Conservation (phyloP, 192 early-diverging fungal genomes). For the Backusella westeae region DNA sequence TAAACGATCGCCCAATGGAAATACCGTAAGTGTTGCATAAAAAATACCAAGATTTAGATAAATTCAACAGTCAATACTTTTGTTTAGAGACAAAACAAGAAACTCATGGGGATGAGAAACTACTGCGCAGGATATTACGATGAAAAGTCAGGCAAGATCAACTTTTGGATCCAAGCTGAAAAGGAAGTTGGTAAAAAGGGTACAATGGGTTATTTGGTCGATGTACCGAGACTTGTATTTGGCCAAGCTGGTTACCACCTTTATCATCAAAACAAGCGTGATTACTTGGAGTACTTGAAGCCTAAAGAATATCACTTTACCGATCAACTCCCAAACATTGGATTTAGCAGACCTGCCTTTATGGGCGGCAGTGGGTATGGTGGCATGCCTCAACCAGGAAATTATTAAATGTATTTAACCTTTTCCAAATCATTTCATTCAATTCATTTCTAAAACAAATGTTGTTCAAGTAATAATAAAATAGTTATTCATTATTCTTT, state of each 20-base stretch:
- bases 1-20: constrained; percentile 65
- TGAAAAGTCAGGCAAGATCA: constrained; percentile 26
- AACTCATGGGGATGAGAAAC: constrained; percentile 37
- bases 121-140: constrained; percentile 34
- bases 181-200: constrained; percentile 32
- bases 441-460: not conserved
- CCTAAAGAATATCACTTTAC: not conserved
- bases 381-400: not conserved
- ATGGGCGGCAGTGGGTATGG: not conserved
- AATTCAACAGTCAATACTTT: not conserved
- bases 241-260: constrained; percentile 25
- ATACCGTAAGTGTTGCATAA: constrained; percentile 21
- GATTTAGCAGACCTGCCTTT: not conserved
- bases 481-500: not conserved
- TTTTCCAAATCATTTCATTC: not conserved
- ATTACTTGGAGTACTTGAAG: constrained; percentile 1
- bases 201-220: constrained; percentile 35
- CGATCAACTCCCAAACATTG: not conserved
- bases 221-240: constrained; percentile 37
- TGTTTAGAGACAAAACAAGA: constrained; percentile 29
- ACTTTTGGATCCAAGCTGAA: constrained; percentile 39
- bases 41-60: not conserved
- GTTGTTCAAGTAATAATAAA: not conserved
- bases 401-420: not conserved
- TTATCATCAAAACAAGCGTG: constrained; percentile 11